Evolutionary conservation across 257 asterid species (phyloP), one percentile per base, ranked within the genome.

Genomic region (Leptodermis oblonga): DNA sequence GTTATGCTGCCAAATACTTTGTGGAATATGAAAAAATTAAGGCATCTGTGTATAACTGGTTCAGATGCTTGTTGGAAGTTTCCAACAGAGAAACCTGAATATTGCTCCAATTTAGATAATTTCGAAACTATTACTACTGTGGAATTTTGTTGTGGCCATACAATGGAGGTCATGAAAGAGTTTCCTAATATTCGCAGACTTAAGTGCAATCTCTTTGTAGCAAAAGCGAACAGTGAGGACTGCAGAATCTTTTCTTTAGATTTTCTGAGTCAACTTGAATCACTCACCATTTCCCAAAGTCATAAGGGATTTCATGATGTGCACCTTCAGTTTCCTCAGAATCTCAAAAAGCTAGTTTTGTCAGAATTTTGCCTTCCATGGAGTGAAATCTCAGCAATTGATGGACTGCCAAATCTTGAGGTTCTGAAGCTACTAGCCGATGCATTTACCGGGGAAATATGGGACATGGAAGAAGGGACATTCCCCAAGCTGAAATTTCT

Each of bases 401-500:
- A 63, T 13, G 9, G n/a, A 60, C 30, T 76, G 36, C 68, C 56
- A 26, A 64, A 33, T 11, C 76, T 76, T 7, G 68, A 65, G 39
- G 76, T 70, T 45, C 76, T 76, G 54, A 76, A 76, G 39, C 25
- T 76, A 58, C 52, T 3, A 10, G 13, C 7, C 22, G 34, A 28
- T 45, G 76, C 68, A 14, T 70, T 76, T 56, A 39, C 1, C 41
- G 80, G 76, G 28, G 43, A 37, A 8, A 8, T 2, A 0, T 70
- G 75, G 76, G 37, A 56, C 18, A 43, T 69, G 28, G 56, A 12
- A 5, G 56, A 70, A 9, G 52, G 34, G 26, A 56, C 30, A n/a
- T 76, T 76, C 45, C 11, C 39, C 9, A 26, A 70, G n/a, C 72
- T 70, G 34, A 70, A 56, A 42, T 4, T 66, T 54, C 68, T 74